A percentile compares a stretch with the other conserved stretches of the same genome.
Evolutionary conservation across 1,139 yeast genomes (phyloP).

Genomic region (Hemisphaericaspora xylanilytica): DNA sequence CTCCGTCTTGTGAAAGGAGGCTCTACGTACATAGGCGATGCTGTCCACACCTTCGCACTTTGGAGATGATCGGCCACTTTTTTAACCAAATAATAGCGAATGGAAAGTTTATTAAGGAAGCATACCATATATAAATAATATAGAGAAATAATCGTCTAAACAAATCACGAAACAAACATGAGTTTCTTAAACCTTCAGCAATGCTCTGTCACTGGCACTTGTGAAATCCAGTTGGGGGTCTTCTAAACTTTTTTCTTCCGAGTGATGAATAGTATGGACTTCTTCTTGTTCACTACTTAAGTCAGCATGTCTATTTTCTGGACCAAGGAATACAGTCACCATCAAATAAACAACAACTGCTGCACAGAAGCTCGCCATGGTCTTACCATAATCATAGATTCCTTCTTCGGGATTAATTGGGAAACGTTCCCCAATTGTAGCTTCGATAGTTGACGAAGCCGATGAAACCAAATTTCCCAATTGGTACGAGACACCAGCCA

Average conservation of each 20-base stretch:
- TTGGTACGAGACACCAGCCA: constrained; percentile 75
- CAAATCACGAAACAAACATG: too few species aligned
- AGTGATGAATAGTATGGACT: constrained; percentile 9
- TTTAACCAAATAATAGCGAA: too few species aligned
- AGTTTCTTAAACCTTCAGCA: background rate
- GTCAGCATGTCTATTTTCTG: constrained; percentile 59
- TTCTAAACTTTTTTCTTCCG: background rate
- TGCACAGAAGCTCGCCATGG: constrained; percentile 82
- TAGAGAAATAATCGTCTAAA: too few species aligned
- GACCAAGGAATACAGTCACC: constrained; percentile 63
- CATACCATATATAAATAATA: too few species aligned
- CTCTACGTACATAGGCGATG: too few species aligned
- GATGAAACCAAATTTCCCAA: constrained; percentile 82
- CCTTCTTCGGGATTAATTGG: constrained; percentile 33
- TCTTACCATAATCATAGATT: constrained; percentile 39
- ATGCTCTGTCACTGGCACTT: too few species aligned
- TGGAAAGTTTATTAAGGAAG: too few species aligned
- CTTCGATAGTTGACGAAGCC: constrained; percentile 80
- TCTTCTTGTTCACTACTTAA: constrained; percentile 26
- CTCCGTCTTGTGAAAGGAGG: too few species aligned
- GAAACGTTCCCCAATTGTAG: constrained; percentile 68
- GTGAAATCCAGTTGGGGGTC: too few species aligned
- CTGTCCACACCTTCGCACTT: too few species aligned
- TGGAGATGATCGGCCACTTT: too few species aligned
- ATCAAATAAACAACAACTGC: constrained; percentile 70